phyloP scores from a whole-genome alignment of 768 basidiomycete genomes.

The Tricholoma terreum region DNA sequence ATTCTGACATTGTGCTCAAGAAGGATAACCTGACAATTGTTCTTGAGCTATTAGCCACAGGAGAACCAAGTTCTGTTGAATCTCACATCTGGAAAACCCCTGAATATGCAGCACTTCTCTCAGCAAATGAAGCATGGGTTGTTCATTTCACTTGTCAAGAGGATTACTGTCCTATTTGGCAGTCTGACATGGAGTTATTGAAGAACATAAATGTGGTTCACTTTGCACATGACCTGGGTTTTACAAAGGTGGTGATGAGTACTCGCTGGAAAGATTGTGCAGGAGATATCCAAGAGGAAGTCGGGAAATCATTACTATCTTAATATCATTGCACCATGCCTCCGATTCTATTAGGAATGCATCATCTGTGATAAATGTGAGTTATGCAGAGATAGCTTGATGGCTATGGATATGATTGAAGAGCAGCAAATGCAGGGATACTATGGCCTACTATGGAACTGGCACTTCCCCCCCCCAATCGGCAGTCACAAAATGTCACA shows the following conservation, averaged over 20 bases:
- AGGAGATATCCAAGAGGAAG: not conserved
- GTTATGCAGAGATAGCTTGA: too few species aligned
- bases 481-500: too few species aligned
- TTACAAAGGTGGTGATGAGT: not conserved
- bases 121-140: not conserved
- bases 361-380: too few species aligned
- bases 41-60: not conserved
- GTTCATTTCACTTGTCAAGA: not conserved
- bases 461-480: too few species aligned
- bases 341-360: too few species aligned
- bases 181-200: not conserved
- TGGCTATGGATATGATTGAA: too few species aligned
- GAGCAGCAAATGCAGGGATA: too few species aligned
- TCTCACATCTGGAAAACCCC: not conserved
- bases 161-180: not conserved
- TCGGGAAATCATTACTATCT: not conserved
- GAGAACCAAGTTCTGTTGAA: not conserved
- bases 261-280: not conserved
- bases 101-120: not conserved
- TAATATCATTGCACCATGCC: too few species aligned
- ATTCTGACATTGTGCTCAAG: not conserved
- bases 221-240: too few species aligned
- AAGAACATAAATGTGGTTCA: not conserved
- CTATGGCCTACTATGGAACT: too few species aligned
- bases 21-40: not conserved